phyloP scores from a whole-genome alignment of 768 basidiomycete species.

The Termitomyces bulborhizus region DNA sequence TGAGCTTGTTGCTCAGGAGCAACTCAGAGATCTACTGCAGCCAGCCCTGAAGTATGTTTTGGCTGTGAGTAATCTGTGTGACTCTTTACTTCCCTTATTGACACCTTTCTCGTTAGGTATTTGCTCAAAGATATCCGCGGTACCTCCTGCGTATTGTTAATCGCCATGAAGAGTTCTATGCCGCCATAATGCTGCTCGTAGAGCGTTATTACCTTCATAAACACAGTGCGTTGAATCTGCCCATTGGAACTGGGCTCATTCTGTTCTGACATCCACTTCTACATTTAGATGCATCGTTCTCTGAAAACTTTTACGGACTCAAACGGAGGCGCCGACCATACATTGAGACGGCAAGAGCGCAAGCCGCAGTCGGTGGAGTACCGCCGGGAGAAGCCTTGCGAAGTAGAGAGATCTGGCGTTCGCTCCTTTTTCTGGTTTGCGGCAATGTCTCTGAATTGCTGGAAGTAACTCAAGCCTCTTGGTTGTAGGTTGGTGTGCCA shows the following conservation, averaged over 20 bases:
- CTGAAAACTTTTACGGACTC: slow-evolving; percentile 94
- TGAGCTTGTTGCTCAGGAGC: slow-evolving; percentile 91
- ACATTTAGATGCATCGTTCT: slow-evolving; percentile 79
- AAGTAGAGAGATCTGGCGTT: slow-evolving; percentile 62
- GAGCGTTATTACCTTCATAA: slow-evolving; percentile 87
- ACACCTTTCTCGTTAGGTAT: slow-evolving; percentile 49
- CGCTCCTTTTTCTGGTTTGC: slow-evolving; percentile 75
- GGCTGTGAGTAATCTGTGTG: slow-evolving; percentile 48
- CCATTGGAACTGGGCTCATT: background rate
- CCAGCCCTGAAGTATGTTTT: slow-evolving; percentile 94
- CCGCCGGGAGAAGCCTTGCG: slow-evolving; percentile 63
- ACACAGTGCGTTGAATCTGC: slow-evolving; percentile 52
- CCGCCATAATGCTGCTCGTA: slow-evolving; percentile 79
- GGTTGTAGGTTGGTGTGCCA: slow-evolving; percentile 74
- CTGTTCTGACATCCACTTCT: background rate
- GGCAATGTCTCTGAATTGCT: background rate
- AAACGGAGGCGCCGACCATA: slow-evolving; percentile 71
- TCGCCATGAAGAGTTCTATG: slow-evolving; percentile 95
- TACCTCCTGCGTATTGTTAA: slow-evolving; percentile 90
- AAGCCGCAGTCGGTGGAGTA: slow-evolving; percentile 60
- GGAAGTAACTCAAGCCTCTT: slow-evolving; percentile 1
- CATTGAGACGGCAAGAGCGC: slow-evolving; percentile 62
- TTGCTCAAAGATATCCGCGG: slow-evolving; percentile 91
- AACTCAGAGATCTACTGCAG: slow-evolving; percentile 85
- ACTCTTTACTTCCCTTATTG: background rate